A percentile compares a stretch with the other conserved stretches of the same genome.
Evolutionary conservation across 768 basidiomycete species (phyloP).

Genomic region (Lactarius sanguifluus): DNA sequence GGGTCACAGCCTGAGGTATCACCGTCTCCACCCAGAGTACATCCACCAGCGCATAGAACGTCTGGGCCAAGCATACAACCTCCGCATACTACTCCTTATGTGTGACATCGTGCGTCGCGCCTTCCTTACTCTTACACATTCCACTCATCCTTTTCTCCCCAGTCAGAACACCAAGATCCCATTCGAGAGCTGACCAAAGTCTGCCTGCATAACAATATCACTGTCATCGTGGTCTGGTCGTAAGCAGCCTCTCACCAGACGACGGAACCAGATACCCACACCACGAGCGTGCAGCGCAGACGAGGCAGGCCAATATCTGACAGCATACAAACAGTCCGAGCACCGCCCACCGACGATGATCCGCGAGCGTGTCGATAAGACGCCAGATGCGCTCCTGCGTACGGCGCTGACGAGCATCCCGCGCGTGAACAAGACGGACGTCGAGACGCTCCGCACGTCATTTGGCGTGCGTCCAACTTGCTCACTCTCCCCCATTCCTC

Average conservation of each 20-base stretch:
- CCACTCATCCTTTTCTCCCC: background rate
- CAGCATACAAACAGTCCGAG: constrained; percentile 91
- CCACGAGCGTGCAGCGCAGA: constrained; percentile 57
- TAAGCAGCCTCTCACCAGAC: constrained; percentile 39
- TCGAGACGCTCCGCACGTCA: constrained; percentile 86
- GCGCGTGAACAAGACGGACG: constrained; percentile 97
- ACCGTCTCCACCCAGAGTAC: constrained; percentile 97
- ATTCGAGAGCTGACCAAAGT: constrained; percentile 93
- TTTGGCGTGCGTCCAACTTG: constrained; percentile 67
- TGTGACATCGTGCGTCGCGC: constrained; percentile 61
- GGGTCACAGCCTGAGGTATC: constrained; percentile 75
- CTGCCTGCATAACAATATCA: constrained; percentile 90
- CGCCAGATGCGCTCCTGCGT: constrained; percentile 78
- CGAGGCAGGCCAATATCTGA: constrained; percentile 89
- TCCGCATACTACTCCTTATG: constrained; percentile 82
- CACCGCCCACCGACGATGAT: constrained; percentile 91
- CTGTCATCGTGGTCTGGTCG: constrained; percentile 92
- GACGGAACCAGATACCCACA: background rate
- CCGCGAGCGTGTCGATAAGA: constrained; percentile 91
- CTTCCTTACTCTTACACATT: background rate
- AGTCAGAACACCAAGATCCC: constrained; percentile 90
- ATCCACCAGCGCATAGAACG: constrained; percentile 88
- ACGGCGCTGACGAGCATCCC: constrained; percentile 83
- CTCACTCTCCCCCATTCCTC: background rate
- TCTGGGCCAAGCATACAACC: constrained; percentile 75